Conservation (phyloP, 306 rosid species). For the Rosa multiflora region DNA sequence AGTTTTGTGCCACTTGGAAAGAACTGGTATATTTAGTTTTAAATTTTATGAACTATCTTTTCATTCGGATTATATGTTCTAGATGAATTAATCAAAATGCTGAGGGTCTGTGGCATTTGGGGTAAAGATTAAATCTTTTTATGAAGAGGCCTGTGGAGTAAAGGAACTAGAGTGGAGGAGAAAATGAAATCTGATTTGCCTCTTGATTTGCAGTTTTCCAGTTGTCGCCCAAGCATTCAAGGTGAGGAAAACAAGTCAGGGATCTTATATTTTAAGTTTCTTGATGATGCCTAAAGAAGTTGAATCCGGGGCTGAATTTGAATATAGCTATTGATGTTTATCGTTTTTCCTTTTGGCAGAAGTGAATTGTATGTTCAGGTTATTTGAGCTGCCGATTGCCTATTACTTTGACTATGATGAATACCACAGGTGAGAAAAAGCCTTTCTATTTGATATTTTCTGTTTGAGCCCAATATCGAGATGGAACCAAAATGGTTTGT, state of each 20-base stretch:
- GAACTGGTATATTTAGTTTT: conserved; percentile 1
- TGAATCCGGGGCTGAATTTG: neutral
- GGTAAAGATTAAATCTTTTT: conserved; percentile 26
- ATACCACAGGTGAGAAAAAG: too few relatives aligned
- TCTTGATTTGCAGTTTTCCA: conserved; percentile 89
- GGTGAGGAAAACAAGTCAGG: conserved; percentile 41
- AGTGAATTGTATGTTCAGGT: conserved; percentile 66
- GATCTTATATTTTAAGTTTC: conserved; percentile 18
- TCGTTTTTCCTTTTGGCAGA: conserved; percentile 41
- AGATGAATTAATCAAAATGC: conserved; percentile 16
- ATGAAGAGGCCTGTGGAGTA: conserved; percentile 42
- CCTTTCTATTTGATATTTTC: too few relatives aligned
- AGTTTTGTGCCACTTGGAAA: conserved; percentile 22
- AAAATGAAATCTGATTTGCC: conserved; percentile 84
- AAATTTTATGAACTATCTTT: neutral
- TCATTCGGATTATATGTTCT: conserved; percentile 35
- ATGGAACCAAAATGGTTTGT: too few relatives aligned
- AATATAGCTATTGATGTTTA: conserved; percentile 10
- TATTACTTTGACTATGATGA: too few relatives aligned
- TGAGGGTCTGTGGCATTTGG: conserved; percentile 23
- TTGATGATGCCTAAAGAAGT: conserved; percentile 5
- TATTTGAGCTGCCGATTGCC: too few relatives aligned
- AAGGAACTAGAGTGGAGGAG: conserved; percentile 28
- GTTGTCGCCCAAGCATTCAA: conserved; percentile 82
- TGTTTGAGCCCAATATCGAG: too few relatives aligned